Conservation (phyloP, 768 basidiomycete genomes). For the Mycena kentingensis region DNA sequence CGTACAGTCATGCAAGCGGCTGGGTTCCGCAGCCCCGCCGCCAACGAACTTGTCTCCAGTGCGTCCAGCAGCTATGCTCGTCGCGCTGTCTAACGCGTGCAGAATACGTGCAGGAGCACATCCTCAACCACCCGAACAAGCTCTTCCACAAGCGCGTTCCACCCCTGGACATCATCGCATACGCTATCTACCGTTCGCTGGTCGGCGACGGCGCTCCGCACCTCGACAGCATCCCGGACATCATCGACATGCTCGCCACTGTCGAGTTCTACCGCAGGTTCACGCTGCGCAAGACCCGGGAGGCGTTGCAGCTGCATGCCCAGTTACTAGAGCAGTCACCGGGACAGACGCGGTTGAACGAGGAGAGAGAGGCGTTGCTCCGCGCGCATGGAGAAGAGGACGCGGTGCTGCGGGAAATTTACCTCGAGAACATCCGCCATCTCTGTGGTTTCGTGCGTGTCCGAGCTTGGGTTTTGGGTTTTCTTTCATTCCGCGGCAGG, state of each 20-base stretch:
- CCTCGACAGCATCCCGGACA: slow-evolving; percentile 11
- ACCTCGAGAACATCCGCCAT: slow-evolving; percentile 9
- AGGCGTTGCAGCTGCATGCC: slow-evolving; percentile 5
- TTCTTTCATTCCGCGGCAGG: not conserved
- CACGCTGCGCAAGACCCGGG: slow-evolving; percentile 8
- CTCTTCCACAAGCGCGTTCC: slow-evolving; percentile 16
- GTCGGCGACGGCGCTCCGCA: not conserved
- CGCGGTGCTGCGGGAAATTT: not conserved
- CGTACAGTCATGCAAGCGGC: slow-evolving; percentile 11
- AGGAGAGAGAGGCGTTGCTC: not conserved
- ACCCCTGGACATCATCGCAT: slow-evolving; percentile 19
- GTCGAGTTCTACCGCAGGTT: slow-evolving; percentile 16
- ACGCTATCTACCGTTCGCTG: slow-evolving; percentile 5
- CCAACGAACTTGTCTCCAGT: slow-evolving; percentile 11
- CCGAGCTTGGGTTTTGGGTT: not conserved
- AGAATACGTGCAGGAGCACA: slow-evolving; percentile 13
- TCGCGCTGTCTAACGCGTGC: slow-evolving; percentile 5
- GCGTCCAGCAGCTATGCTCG: not conserved
- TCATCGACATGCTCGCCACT: slow-evolving; percentile 20
- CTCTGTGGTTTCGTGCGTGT: slow-evolving; percentile 10
- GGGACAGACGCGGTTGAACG: not conserved
- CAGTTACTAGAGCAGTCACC: not conserved
- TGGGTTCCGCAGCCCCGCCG: slow-evolving; percentile 8
- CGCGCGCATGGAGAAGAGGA: not conserved
- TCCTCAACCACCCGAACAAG: slow-evolving; percentile 12